phyloP scores from a whole-genome alignment of 2,329 filamentous ascomycete species.

The Exophiala spinifera region DNA sequence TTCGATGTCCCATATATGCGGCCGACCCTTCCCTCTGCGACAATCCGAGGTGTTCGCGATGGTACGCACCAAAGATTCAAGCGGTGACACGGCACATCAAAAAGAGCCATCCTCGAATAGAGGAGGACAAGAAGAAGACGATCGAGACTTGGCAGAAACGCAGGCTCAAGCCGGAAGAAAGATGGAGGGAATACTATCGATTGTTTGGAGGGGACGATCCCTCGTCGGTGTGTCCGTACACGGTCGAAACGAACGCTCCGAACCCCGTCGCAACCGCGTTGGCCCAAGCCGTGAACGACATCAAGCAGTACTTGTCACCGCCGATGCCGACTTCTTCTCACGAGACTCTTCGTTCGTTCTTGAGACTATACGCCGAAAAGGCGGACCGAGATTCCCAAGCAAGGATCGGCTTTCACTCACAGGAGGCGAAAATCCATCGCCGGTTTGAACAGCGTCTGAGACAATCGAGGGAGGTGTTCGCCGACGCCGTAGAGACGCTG shows the following conservation, averaged over 20 bases:
- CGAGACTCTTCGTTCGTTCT: neutral
- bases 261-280: neutral
- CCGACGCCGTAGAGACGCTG: neutral
- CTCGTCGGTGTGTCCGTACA: neutral
- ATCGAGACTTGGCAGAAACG: neutral
- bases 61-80: neutral
- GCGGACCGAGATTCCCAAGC: neutral
- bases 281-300: neutral
- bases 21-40: neutral
- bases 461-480: neutral
- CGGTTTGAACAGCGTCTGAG: neutral
- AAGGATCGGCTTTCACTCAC: neutral
- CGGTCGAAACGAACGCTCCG: neutral
- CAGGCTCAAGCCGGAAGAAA: neutral
- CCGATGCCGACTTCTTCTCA: neutral
- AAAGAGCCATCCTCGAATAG: neutral
- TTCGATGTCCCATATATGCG: neutral
- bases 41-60: neutral
- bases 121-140: neutral
- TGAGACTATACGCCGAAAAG: neutral
- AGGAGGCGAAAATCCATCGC: neutral
- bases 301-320: neutral
- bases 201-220: neutral
- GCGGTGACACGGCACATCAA: neutral
- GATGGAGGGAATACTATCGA: neutral